Base-by-base conservation (phyloP, 805 yeast species). In the Ogataea ganodermae region DNA sequence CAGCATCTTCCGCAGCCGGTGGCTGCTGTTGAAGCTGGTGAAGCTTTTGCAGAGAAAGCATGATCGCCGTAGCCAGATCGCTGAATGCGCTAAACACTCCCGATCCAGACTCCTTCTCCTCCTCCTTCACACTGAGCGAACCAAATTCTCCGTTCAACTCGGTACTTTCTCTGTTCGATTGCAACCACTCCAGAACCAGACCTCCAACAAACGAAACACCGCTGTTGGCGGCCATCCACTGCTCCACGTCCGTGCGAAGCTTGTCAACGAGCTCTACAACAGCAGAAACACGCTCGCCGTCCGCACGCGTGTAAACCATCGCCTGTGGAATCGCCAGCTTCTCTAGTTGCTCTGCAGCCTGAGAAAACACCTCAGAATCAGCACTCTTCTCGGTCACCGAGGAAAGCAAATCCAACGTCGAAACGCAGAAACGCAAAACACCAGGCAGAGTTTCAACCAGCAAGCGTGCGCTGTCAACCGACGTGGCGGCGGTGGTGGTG, bases 31-130 rank as follows among this genome's bases (percentile, higher is more conserved):
- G 72, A 9, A 60, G 53, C 27, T 70, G 79, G 40, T 69, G 68
- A 7, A 77, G 65, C 50, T 79, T 78, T 65, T 91, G 97, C 55
- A 86, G 76, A 0, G 84, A 75, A 24, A 91, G 71, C 45, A 90
- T 66, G 16, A 89, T 74, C 2, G 84, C 74, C 14, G 78, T 78
- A 3, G 83, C 72, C 3, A 86, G 58, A 17, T 74, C 69, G 45
- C 84, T 71, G 49, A 84, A 71, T 2, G 68, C 56, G 52, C 86
- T 89, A 36, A 80, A 69, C 27, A 70, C 71, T 3, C 51, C 56
- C 13, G 14, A 33, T n/a, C 22, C 18, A 9, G 14, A 12, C 6
- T 44, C 37, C 3, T 26, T 14, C 22, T 26, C 13, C 5, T 37
- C 37, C 14, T 42, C 43, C 22, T 32, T 17, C 10, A 24, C 72